Evolutionary conservation across 2,329 filamentous ascomycete species (phyloP).

Genomic region (Penicillium sp.): DNA sequence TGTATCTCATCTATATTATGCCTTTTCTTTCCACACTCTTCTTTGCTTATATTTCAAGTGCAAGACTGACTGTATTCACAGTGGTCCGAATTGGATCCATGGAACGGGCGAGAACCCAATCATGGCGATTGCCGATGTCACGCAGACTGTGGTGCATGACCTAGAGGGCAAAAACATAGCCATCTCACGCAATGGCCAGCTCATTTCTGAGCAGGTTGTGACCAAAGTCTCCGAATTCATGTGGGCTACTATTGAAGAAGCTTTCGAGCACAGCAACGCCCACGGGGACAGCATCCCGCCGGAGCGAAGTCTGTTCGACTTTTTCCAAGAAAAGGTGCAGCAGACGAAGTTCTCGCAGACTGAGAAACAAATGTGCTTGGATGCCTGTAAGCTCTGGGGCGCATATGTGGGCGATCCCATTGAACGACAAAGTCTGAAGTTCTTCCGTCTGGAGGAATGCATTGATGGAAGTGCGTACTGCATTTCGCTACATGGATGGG

Average conservation of each 20-base stretch:
- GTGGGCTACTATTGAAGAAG: slow-evolving; percentile 57
- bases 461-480: slow-evolving; percentile 54
- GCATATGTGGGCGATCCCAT: slow-evolving; percentile 59
- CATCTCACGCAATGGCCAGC: slow-evolving; percentile 46
- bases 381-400: slow-evolving; percentile 59
- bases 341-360: slow-evolving; percentile 34
- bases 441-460: slow-evolving; percentile 63
- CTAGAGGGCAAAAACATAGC: slow-evolving; percentile 51
- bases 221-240: slow-evolving; percentile 43
- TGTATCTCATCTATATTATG: slow-evolving; percentile 18
- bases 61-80: slow-evolving; percentile 27
- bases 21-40: neutral
- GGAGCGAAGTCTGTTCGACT: slow-evolving; percentile 54
- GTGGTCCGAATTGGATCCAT: slow-evolving; percentile 63
- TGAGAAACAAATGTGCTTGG: slow-evolving; percentile 49
- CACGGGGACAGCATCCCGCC: slow-evolving; percentile 49
- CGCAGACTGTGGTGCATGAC: slow-evolving; percentile 48
- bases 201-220: slow-evolving; percentile 34
- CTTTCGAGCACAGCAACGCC: slow-evolving; percentile 57
- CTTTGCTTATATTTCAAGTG: neutral
- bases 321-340: slow-evolving; percentile 50
- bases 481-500: neutral
- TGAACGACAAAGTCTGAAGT: slow-evolving; percentile 58
- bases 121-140: slow-evolving; percentile 51
- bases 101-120: slow-evolving; percentile 59